phyloP scores from a whole-genome alignment of 371 early-diverging fungal species.

The Blastocladiella emersonii region DNA sequence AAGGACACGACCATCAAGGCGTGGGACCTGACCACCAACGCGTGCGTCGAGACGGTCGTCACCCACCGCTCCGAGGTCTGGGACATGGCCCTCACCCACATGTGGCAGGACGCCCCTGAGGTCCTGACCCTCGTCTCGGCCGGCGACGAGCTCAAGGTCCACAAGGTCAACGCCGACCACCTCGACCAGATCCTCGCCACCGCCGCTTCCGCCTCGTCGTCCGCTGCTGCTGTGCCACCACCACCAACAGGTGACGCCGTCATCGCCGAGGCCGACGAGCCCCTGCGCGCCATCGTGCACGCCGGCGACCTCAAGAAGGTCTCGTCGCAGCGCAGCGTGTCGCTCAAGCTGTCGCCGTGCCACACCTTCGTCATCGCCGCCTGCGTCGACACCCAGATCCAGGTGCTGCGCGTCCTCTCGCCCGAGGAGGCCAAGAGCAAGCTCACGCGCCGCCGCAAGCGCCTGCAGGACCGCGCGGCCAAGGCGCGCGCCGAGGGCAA shows the following conservation, averaged over 20 bases:
- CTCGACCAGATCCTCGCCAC: background rate
- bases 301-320: slow-evolving; percentile 65
- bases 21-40: slow-evolving; percentile 85
- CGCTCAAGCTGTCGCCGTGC: slow-evolving; percentile 55
- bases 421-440: slow-evolving; percentile 66
- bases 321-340: slow-evolving; percentile 65
- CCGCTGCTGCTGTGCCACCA: background rate
- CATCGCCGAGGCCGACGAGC: background rate
- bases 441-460: slow-evolving; percentile 61
- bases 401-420: slow-evolving; percentile 62
- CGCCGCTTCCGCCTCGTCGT: background rate
- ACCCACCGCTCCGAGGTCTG: slow-evolving; percentile 88
- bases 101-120: slow-evolving; percentile 10
- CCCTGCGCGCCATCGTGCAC: slow-evolving; percentile 33
- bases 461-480: slow-evolving; percentile 57
- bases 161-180: slow-evolving; percentile 18
- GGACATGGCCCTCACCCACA: slow-evolving; percentile 29
- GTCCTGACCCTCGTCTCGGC: slow-evolving; percentile 1
- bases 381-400: slow-evolving; percentile 62
- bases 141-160: slow-evolving; percentile 18
- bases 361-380: slow-evolving; percentile 62
- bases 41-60: slow-evolving; percentile 87
- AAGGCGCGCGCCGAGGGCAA: slow-evolving; percentile 12
- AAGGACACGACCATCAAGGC: slow-evolving; percentile 91
- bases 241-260: background rate